Evolutionary conservation across 2,329 filamentous ascomycete species (phyloP), one percentile per base, ranked within the genome.

Genomic region (Fusarium goolgardi): DNA sequence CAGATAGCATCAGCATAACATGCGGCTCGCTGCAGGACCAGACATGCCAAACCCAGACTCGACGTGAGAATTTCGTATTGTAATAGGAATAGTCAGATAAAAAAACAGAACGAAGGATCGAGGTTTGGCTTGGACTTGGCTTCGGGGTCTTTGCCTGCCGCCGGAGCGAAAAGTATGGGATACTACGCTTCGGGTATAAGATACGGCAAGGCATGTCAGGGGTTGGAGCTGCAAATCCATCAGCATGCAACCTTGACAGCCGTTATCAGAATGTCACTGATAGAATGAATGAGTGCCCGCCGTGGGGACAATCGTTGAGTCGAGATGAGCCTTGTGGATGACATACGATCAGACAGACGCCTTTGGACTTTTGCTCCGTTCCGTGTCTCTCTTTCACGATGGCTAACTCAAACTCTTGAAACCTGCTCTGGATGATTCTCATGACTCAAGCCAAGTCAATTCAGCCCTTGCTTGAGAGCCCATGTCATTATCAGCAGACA

Each of bases 141-240:
- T 29, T 39, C 47, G 23, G 23, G 35, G 34, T 29, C 32, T 18
- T 46, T 61, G 34, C 62, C 69, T 69, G 67, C 71, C 57, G 67
- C 52, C 35, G 49, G 62, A 66, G 59, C 60, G 53, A 41, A 41
- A 35, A 34, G 23, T 12, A 57, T 65, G 43, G 18, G 62, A 67
- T 67, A 50, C 45, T 59, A 62, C 59, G 54, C 55, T 65, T 58
- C 52, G 56, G 35, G 46, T 32, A 52, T 43, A 51, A 31, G 44
- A 39, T 50, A 47, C 56, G 44, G 63, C 56, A 61, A 47, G 31
- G 45, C 53, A 71, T 65, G 49, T 61, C 62, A 73, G 67, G 71
- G 66, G 58, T 37, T 39, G 10, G 40, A 23, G 32, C 29, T 59
- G 29, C 34, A 25, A 53, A 31, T 59, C 45, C 43, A 44, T 43